Base-by-base conservation (phyloP, 495 filamentous ascomycete genomes). In the Xylaria sp. region DNA sequence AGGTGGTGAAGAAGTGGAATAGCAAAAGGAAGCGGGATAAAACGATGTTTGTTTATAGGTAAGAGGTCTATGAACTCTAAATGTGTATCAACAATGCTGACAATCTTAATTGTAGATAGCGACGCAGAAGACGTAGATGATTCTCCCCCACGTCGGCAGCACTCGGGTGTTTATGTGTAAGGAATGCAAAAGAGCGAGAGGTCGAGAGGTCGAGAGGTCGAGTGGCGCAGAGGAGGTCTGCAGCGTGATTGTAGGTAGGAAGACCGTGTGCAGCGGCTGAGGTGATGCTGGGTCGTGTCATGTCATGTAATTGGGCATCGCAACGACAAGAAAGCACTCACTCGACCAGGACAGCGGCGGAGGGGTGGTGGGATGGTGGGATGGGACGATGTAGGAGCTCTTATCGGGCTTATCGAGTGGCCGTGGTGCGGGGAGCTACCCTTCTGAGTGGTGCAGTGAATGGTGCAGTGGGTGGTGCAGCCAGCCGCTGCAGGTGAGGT, bases 241-340 rank as follows among this genome's bases (percentile, higher is more conserved):
- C 41, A 59, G 35, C 37, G 59, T 55, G 44, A 43, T 66, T 50
- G 1, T 59, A 43, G 64, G 35, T 67, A 57, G 52, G 26, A 17
- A 43, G 50, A 46, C 35, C 11, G 48, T 24, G 48, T 40, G 48
- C 29, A 43, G 14, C 17, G n/a, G 59, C 59, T 62, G 59, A 62
- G 59, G 59, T 43, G 64, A 55, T 55, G 33, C 48, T 31, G 64
- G 64, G 35, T 53, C 64, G 46, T 67, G 64, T 43, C 55, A 55
- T 67, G 64, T 55, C 64, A 67, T 67, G 64, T 67, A 53, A 67
- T 43, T 55, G 48, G 64, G 64, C 31, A 55, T 67, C 41, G 15
- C 43, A n/a, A 61, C 26, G 66, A 33, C 66, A 53, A 70, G 68
- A 70, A 63, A 70, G 58, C 68, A 68, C 66, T 33, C 66, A 68